Percentiles rank a stretch among this genome's conserved stretches.
phyloP scores from a whole-genome alignment of 805 yeast species.

The Starmerella apicola region DNA sequence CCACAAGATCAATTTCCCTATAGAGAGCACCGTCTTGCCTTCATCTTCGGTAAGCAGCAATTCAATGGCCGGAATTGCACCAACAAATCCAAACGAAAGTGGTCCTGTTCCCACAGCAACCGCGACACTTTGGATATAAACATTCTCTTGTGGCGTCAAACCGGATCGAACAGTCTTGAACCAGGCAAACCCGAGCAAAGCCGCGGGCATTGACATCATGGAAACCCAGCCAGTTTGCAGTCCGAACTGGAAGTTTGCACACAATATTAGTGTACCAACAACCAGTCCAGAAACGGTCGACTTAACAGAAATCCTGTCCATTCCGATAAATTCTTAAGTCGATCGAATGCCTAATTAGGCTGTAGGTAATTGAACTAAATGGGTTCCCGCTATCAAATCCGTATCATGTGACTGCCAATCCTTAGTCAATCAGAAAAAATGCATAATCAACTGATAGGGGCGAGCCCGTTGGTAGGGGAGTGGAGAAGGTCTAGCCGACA shows the following conservation, averaged over 20 bases:
- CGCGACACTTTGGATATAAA: constrained; percentile 79
- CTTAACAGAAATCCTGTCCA: constrained; percentile 42
- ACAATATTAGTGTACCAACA: constrained; percentile 77
- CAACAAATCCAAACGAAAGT: constrained; percentile 85
- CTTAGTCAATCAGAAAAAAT: no score
- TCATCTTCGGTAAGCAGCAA: constrained; percentile 71
- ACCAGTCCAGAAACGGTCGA: constrained; percentile 62
- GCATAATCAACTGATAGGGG: no score
- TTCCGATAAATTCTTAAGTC: no score
- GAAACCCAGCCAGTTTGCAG: constrained; percentile 98
- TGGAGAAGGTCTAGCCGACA: no score
- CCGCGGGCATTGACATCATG: constrained; percentile 96
- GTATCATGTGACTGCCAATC: no score
- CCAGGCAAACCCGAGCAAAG: constrained; percentile 71
- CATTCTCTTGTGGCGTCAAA: constrained; percentile 81
- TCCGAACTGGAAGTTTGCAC: constrained; percentile 92
- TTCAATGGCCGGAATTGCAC: constrained; percentile 91
- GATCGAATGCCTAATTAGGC: no score
- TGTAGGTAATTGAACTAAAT: no score
- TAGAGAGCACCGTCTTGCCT: constrained; percentile 30
- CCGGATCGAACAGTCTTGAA: constrained; percentile 44
- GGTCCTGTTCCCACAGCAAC: constrained; percentile 99
- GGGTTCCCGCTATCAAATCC: no score
- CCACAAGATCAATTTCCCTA: constrained; percentile 62
- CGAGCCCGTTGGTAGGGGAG: no score